A percentile compares a stretch with the other conserved stretches of the same genome.
These are phyloP conservation scores for Dysphania ambrosioides DNA, from an alignment of 148 eudicot species.

Conservation along the genomic window DNA sequence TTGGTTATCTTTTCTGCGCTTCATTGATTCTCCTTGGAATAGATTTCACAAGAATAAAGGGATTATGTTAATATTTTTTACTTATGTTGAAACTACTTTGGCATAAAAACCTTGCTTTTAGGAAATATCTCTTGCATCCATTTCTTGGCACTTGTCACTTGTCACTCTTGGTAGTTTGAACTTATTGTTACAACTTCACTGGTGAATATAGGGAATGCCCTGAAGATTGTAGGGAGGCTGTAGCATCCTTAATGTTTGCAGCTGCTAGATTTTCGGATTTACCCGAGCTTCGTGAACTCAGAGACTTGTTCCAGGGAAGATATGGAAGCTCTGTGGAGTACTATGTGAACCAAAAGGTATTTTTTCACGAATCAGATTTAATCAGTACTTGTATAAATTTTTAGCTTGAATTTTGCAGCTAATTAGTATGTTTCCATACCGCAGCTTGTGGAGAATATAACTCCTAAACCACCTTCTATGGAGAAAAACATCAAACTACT, in stretches of 20 bases:
- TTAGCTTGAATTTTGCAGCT: slow-evolving; percentile 17
- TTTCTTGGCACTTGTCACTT: not conserved
- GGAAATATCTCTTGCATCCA: not conserved
- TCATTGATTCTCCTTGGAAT: not conserved
- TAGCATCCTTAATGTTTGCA: slow-evolving; percentile 88
- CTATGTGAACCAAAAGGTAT: slow-evolving; percentile 73
- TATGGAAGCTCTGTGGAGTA: slow-evolving; percentile 70
- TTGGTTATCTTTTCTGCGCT: slow-evolving; percentile 1
- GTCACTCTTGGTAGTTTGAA: slow-evolving; percentile 7
- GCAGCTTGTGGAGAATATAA: slow-evolving; percentile 70
- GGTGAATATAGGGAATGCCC: slow-evolving; percentile 73
- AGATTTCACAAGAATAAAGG: not conserved
- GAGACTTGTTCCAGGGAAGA: slow-evolving; percentile 78
- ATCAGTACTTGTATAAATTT: not conserved
- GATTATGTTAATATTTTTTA: too few species aligned
- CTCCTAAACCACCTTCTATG: slow-evolving; percentile 51
- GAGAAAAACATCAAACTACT: slow-evolving; percentile 71
- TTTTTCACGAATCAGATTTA: not conserved
- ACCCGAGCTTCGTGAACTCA: slow-evolving; percentile 95
- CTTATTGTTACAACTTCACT: slow-evolving; percentile 13
- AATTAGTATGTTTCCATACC: slow-evolving; percentile 24
- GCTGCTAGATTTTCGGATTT: slow-evolving; percentile 96
- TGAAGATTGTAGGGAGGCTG: slow-evolving; percentile 86
- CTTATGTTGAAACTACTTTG: not conserved
- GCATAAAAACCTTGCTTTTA: not conserved